Base-by-base conservation (phyloP, 2,329 filamentous ascomycete genomes). In the Xylaria polymorpha region DNA sequence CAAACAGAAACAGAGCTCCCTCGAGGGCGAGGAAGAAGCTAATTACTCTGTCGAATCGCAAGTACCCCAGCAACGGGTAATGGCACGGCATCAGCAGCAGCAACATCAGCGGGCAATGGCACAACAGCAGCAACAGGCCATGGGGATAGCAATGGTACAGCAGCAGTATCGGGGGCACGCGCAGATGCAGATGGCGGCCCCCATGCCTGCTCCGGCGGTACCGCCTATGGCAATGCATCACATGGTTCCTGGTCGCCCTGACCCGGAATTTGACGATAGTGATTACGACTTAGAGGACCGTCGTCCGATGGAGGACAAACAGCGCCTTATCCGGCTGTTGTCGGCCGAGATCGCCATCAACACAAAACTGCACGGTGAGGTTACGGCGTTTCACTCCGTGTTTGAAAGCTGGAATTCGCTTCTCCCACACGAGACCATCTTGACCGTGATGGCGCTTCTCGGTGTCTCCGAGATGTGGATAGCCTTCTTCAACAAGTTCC, bases 381-480 rank as follows among this genome's bases (percentile, higher is more conserved):
- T 83, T 55, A 83, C 83, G 0, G 81, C 83, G 0, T 78, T 86
- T 37, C 83, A 84, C 44, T 83, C 84, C 0, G 79, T 82, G n/a
- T 85, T 86, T 65, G 77, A 82, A 4, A 80, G 78, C 58, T 83
- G 85, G 74, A 79, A 83, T 37, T 79, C 81, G 0, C 77, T 80
- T 0, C 74, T 87, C 1, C 83, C 85, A 0, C 90, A 92, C 73
- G 77, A 84, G 35, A 89, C 88, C 0, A 84, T 91, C 20, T 78
- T 87, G n/a, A 77, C 82, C 0, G 81, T 90, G 0, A 77, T 92
- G 68, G 79, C 83, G 35, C 90, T 87, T 73, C 84, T 92, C 53
- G 88, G 88, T 0, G 81, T 92, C 4, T 84, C 87, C 0, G 76
- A 85, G 2, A 77, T 74, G 0, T 90, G 89, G 86, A 74, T 90